Percentiles rank a stretch among this genome's conserved stretches.
phyloP scores from a whole-genome alignment of 352 stramenopile species.

The Globisporangium yorkense region DNA sequence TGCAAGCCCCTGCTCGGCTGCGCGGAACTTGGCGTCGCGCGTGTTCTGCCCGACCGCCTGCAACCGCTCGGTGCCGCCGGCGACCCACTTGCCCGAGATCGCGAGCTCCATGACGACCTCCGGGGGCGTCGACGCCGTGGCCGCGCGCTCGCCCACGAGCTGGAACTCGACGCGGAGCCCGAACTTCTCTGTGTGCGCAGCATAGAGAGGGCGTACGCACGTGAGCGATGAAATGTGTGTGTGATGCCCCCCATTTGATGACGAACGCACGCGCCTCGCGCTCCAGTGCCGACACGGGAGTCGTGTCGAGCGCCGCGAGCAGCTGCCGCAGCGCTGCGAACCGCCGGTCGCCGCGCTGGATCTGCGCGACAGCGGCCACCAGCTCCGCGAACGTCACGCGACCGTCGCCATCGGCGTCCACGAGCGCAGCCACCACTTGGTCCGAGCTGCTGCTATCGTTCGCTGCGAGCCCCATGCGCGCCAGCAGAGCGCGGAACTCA shows the following conservation, averaged over 20 bases:
- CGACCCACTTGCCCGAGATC: slow-evolving; percentile 47
- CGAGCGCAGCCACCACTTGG: not conserved
- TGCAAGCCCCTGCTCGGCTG: slow-evolving; percentile 44
- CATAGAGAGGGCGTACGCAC: not conserved
- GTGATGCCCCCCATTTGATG: not conserved
- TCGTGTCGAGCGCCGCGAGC: slow-evolving; percentile 51
- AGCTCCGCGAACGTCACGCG: slow-evolving; percentile 61
- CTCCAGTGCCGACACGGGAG: slow-evolving; percentile 52
- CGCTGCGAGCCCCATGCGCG: slow-evolving; percentile 40
- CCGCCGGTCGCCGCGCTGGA: slow-evolving; percentile 46
- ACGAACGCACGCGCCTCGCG: slow-evolving; percentile 33
- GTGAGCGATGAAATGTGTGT: not conserved
- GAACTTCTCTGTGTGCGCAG: slow-evolving; percentile 34
- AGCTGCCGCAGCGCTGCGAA: slow-evolving; percentile 40
- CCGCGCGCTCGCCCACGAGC: slow-evolving; percentile 41
- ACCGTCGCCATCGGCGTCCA: slow-evolving; percentile 56
- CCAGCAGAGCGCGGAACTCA: slow-evolving; percentile 57
- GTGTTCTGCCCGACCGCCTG: slow-evolving; percentile 44
- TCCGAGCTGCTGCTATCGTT: slow-evolving; percentile 8
- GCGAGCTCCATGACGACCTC: slow-evolving; percentile 44
- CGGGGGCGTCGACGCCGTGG: slow-evolving; percentile 24
- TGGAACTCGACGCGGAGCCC: slow-evolving; percentile 38
- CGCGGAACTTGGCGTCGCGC: slow-evolving; percentile 70
- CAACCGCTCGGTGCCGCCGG: slow-evolving; percentile 27
- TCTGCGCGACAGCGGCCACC: slow-evolving; percentile 40